A percentile compares a stretch with the other conserved stretches of the same genome.
Conservation (phyloP, 345 rosid genomes). For the Carallia brachiata region DNA sequence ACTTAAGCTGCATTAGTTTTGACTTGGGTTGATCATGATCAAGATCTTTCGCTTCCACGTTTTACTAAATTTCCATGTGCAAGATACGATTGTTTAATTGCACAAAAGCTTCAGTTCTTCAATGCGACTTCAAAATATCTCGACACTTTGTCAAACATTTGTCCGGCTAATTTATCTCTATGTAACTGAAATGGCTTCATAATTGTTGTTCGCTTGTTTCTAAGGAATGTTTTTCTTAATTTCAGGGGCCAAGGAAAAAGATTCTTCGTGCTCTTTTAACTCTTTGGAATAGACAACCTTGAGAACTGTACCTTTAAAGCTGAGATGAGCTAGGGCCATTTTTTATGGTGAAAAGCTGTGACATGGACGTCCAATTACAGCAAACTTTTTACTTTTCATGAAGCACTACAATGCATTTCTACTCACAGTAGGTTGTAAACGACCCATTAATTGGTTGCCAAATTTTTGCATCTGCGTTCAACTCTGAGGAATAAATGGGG, state of each 20-base stretch:
- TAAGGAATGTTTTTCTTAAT: constrained; percentile 18
- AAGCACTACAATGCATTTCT: not conserved
- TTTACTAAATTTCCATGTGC: too few species aligned
- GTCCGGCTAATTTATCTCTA: not conserved
- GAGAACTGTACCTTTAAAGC: not conserved
- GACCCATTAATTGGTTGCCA: constrained; percentile 1
- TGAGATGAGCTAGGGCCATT: not conserved
- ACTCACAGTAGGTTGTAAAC: constrained; percentile 7
- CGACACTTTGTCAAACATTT: not conserved
- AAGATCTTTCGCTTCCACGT: too few species aligned
- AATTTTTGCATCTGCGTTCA: constrained; percentile 12
- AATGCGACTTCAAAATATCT: not conserved
- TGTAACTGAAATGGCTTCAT: too few species aligned
- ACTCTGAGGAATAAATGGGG: not conserved
- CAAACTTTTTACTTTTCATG: not conserved
- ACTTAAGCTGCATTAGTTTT: too few species aligned
- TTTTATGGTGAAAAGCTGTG: not conserved
- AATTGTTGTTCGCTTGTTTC: not conserved
- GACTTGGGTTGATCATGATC: too few species aligned
- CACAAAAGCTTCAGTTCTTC: too few species aligned
- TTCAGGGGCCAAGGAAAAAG: constrained; percentile 95
- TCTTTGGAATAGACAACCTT: constrained; percentile 50
- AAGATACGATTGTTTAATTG: too few species aligned
- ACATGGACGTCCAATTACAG: constrained; percentile 7
- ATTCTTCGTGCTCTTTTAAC: constrained; percentile 74